phyloP scores from a whole-genome alignment of 1,284 basidiomycete species.

The Leccinum solheimii region DNA sequence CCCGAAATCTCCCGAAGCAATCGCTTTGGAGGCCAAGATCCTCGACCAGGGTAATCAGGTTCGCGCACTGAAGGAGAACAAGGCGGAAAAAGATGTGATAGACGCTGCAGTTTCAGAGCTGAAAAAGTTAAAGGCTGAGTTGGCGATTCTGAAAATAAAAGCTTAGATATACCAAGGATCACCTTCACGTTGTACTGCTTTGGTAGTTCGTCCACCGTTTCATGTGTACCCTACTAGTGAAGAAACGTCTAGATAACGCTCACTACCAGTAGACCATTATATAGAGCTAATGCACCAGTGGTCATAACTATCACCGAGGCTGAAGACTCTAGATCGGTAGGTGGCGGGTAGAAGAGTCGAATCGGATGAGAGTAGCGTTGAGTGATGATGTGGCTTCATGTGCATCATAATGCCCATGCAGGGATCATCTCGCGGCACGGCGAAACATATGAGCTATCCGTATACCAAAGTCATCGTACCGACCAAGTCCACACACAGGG shows the following conservation, averaged over 20 bases:
- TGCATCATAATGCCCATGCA: neutral
- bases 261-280: neutral
- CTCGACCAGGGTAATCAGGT: conserved; percentile 74
- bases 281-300: neutral
- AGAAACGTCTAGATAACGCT: neutral
- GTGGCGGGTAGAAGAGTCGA: neutral
- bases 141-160: conserved; percentile 33
- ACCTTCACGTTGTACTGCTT: neutral
- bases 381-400: neutral
- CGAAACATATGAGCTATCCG: neutral
- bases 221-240: neutral
- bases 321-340: neutral
- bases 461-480: neutral
- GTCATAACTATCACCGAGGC: neutral
- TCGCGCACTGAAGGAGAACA: conserved; percentile 66
- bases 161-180: conserved; percentile 6
- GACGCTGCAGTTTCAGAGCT: conserved; percentile 53
- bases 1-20: conserved; percentile 64
- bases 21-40: conserved; percentile 69
- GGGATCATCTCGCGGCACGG: neutral
- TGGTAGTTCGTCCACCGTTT: neutral
- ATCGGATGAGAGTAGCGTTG: neutral
- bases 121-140: conserved; percentile 50
- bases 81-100: conserved; percentile 67
- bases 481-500: neutral